Base-by-base conservation (phyloP, 1,284 basidiomycete species). In the Cutaneotrichosporon cyanovorans region DNA sequence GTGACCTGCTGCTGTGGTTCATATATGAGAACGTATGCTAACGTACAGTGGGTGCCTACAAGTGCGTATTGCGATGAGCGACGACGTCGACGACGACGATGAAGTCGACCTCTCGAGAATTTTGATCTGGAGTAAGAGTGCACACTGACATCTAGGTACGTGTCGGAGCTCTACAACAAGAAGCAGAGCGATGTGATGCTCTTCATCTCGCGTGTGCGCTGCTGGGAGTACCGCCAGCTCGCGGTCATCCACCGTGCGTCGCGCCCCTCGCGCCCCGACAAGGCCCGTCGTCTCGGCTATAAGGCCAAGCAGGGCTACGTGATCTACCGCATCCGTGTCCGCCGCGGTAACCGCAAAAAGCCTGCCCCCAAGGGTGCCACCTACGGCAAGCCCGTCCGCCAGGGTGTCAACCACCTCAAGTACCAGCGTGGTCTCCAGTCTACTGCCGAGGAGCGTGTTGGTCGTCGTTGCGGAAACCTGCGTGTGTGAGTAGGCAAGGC, bases 241-340 rank as follows among this genome's bases (percentile, higher is more conserved):
- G 92, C 95, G 66, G 90, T 99, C 60, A 89, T 97, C 72, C 92
- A 97, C 80, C 87, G 93, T 58, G 92, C 92, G 48, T 90, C 91
- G 57, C 87, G 93, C 56, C 93, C 93, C 49, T 97, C 93, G 47
- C 88, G 95, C 71, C 95, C 92, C 48, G 93, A 98, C 80, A 98
- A 97, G 81, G 93, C 93, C 59, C 88, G 93, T 74, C 87, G 92
- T 62, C 80, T 99, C 56, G 93, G 93, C 49, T 99, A 98, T 84
- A 98, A 96, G 78, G 89, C 95, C 73, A 98, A 98, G 82, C 95
- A 99, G 77, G 95, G 95, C 66, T 99, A 90, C 74, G 86, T 98
- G 55, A 76, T 99, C 76, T 98, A 98, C 80, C 90, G 95, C 63
- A 78, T 98, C 66, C 89, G 93, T 62, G 93, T 99, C 60, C 85